Evolutionary conservation across 768 basidiomycete species (phyloP), one percentile per base, ranked within the genome.

Genomic region (Clavaria fumosa): DNA sequence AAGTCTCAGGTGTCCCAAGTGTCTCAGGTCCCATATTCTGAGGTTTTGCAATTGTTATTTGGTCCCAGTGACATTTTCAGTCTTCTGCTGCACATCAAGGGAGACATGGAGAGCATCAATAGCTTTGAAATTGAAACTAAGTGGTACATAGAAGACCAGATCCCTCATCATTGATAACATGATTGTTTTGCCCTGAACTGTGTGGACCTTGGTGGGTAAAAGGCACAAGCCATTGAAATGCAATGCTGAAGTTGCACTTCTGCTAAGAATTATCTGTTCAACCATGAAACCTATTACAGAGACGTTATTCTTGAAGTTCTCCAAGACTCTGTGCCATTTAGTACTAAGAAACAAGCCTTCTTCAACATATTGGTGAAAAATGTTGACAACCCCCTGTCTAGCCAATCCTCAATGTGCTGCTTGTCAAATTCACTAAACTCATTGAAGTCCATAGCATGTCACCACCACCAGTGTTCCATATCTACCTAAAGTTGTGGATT

Each of bases 201-300:
- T 26, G n/a, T 9, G 26, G n/a, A 38, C 7, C n/a, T 5, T 30
- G 3, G 37, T 24, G 17, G 21, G 21, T 27, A 28, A 17, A 19
- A 38, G 26, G 5, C 4, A 4, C 12, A 38, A 20, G 10, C 4
- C 20, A 23, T 26, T 26, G 9, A 17, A 12, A 9, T n/a, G 7
- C 10, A 38, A 3, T n/a, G 24, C 37, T 14, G 14, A 11, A 12
- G 37, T 6, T 7, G 37, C 4, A 26, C 26, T 38, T 11, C 14
- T 38, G 23, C 37, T 30, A 5, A 38, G n/a, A 30, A 38, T 6
- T 23, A 38, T 30, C 21, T 38, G 37, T 24, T 30, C 23, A 7
- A 7, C 24, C 11, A 28, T 38, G 37, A 38, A 30, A n/a, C 37
- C 37, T 15, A 38, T 38, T 3, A 18, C 37, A 20, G 37, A 38